Percentiles rank a stretch among this genome's conserved stretches.
Conservation (phyloP, 2,329 filamentous ascomycete species). For the Didymella lethalis region DNA sequence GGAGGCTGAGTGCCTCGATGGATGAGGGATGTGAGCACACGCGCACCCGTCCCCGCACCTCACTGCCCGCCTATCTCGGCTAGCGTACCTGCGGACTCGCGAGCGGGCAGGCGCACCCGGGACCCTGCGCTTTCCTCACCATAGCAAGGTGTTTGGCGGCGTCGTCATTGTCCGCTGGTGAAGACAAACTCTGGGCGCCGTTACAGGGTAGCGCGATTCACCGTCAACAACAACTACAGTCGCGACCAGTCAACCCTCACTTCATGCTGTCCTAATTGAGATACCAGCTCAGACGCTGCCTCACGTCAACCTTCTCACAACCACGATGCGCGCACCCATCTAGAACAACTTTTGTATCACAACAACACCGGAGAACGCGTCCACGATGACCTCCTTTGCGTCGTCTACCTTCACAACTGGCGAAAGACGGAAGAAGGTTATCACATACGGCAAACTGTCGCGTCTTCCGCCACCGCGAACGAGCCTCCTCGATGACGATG, state of each 20-base stretch:
- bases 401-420: conserved; percentile 39
- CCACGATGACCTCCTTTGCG: conserved; percentile 37
- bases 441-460: conserved; percentile 51
- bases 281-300: conserved; percentile 5
- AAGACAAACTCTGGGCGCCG: not conserved
- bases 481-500: conserved; percentile 21
- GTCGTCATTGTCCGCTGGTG: conserved; percentile 35
- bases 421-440: conserved; percentile 49
- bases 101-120: conserved; percentile 7
- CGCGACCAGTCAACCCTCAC: not conserved
- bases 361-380: conserved; percentile 17
- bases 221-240: conserved; percentile 15
- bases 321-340: conserved; percentile 39
- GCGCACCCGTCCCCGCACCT: conserved; percentile 18
- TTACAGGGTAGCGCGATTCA: conserved; percentile 11
- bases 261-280: conserved; percentile 5
- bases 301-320: conserved; percentile 11
- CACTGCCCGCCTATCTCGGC: conserved; percentile 31
- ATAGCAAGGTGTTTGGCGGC: conserved; percentile 24
- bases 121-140: conserved; percentile 25
- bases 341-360: conserved; percentile 20
- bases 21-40: conserved; percentile 24
- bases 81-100: conserved; percentile 26
- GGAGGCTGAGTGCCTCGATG: conserved; percentile 22
- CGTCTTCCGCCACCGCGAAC: conserved; percentile 34